A percentile compares a stretch with the other conserved stretches of the same genome.
Conservation (phyloP, 331 rosid species). For the Ulmus americana region DNA sequence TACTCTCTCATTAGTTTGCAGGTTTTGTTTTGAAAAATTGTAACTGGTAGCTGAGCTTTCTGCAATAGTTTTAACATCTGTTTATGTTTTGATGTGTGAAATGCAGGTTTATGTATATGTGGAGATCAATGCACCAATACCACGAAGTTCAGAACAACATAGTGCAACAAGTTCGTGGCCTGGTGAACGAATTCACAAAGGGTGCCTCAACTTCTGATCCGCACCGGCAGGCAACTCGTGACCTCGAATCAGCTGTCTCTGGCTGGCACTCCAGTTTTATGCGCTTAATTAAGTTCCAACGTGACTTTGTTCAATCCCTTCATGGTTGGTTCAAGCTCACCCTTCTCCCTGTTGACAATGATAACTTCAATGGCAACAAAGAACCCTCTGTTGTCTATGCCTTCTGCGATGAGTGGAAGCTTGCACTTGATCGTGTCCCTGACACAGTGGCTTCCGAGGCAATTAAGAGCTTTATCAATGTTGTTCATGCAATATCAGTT, state of each 20-base stretch:
- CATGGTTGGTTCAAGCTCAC: conserved; percentile 91
- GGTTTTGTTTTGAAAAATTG: neutral
- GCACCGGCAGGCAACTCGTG: conserved; percentile 93
- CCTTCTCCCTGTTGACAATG: conserved; percentile 57
- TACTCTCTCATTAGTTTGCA: neutral
- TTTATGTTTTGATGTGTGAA: conserved; percentile 23
- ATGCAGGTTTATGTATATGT: conserved; percentile 94
- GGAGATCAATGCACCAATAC: conserved; percentile 86
- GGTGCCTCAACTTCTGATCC: conserved; percentile 78
- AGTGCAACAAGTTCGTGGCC: conserved; percentile 94
- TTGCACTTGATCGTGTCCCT: conserved; percentile 89
- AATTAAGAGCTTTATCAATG: conserved; percentile 83
- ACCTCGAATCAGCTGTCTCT: conserved; percentile 81
- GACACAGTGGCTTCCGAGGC: conserved; percentile 97
- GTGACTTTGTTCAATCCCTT: conserved; percentile 65
- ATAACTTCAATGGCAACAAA: conserved; percentile 32
- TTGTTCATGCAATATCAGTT: conserved; percentile 72
- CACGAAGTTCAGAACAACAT: conserved; percentile 85
- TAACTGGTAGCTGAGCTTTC: too few relatives aligned
- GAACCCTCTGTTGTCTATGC: conserved; percentile 54
- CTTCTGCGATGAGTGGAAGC: conserved; percentile 95
- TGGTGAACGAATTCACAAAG: conserved; percentile 56
- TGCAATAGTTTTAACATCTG: neutral
- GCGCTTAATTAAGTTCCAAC: conserved; percentile 73
- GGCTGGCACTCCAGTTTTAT: conserved; percentile 91